These are phyloP conservation scores for Cunninghamia lanceolata DNA, from an alignment of 75 land plant species.

Conservation along the genomic window DNA sequence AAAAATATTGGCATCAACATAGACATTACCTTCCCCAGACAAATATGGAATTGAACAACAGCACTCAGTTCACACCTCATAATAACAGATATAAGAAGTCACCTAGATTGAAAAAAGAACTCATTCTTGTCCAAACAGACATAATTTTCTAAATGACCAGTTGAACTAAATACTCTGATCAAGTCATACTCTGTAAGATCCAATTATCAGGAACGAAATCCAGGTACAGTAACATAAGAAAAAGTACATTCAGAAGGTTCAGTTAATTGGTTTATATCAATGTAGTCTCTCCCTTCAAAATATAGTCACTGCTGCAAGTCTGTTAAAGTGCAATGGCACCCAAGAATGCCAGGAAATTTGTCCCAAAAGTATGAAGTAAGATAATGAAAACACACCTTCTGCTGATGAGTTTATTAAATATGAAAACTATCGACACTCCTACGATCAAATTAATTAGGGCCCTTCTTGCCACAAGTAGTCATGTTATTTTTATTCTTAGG, in stretches of 20 bases:
- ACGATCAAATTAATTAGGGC: too few relatives aligned
- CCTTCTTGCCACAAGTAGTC: too few relatives aligned
- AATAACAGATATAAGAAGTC: neutral
- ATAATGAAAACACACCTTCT: too few relatives aligned
- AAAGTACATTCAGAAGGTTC: neutral
- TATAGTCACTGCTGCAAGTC: too few relatives aligned
- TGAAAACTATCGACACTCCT: too few relatives aligned
- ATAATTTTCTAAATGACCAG: neutral
- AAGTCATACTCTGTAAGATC: neutral
- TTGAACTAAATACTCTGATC: neutral
- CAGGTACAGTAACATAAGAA: neutral
- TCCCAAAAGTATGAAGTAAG: too few relatives aligned
- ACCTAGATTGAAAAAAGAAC: neutral
- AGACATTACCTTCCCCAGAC: neutral
- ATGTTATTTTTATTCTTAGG: too few relatives aligned
- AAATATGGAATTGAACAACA: neutral
- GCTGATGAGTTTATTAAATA: too few relatives aligned
- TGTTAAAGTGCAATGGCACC: too few relatives aligned
- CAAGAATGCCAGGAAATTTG: neutral
- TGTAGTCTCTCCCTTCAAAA: neutral
- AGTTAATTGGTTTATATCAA: neutral
- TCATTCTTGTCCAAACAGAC: neutral
- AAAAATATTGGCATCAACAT: neutral
- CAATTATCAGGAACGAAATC: neutral
- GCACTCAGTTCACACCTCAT: neutral